Evolutionary conservation across 495 filamentous ascomycete species (phyloP), one percentile per base, ranked within the genome.

Genomic region (Aspergillus sclerotioniger): DNA sequence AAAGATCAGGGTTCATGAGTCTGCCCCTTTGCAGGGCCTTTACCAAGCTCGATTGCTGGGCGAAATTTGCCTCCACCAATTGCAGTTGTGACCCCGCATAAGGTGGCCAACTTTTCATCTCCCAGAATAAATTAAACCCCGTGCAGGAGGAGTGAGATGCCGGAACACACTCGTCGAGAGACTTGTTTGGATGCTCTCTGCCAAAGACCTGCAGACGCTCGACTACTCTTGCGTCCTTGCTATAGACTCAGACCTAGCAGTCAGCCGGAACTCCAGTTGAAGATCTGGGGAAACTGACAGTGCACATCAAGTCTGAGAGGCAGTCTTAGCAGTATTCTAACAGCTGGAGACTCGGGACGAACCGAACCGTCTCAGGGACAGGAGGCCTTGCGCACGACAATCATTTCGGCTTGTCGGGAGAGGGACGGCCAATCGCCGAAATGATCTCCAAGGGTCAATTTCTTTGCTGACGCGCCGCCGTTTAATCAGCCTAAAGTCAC

Each of bases 311-410:
- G 9, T n/a, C 37, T 41, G 12, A n/a, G 35, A 41, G 37, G 10
- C n/a, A 41, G 37, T 41, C 37, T 48, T 19, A 39, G 20, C 8
- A 28, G 12, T 45, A 44, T 6, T 57, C 45, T 21, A 29, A n/a
- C 19, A 44, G 8, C 13, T 5, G 43, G 25, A 37, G 39, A 58
- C 33, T 58, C 56, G 56, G 56, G 37, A 58, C 35, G 37, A 58
- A 53, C 56, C 56, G 56, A 58, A 32, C 56, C 48, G 31, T 54
- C 49, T 29, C 19, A 52, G 41, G 16, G 35, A 46, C 3, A 17
- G 48, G 13, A 20, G 17, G 21, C 31, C 16, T 28, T 20, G 17
- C 49, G 16, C 28, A 52, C 28, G 49, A 52, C 25, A 46, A 47
- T 48, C 56, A 48, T 25, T 49, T 50, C 49, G 56, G 37, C 46